Conservation (phyloP, 306 rosid species). For the Erythrophleum fordii region DNA sequence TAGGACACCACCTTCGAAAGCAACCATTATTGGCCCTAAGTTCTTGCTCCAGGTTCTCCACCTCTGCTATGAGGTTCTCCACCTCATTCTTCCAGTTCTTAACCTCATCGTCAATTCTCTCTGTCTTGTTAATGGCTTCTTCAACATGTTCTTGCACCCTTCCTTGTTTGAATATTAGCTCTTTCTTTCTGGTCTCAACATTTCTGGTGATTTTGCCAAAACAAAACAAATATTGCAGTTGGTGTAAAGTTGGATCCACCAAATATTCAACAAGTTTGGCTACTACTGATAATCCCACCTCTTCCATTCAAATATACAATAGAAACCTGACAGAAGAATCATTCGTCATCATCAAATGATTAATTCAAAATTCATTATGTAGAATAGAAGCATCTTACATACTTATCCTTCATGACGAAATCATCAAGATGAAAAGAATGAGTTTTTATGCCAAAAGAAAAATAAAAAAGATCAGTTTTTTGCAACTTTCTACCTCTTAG, state of each 20-base stretch:
- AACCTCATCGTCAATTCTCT: background rate
- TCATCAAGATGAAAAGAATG: background rate
- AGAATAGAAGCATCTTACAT: background rate
- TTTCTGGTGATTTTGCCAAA: background rate
- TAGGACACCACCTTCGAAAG: background rate
- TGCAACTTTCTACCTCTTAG: background rate
- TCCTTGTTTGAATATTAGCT: background rate
- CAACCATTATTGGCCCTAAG: background rate
- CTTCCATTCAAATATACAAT: background rate
- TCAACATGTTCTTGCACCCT: background rate
- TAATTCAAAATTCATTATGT: background rate
- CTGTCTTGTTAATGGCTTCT: background rate
- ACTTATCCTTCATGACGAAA: no score
- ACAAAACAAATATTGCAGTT: background rate
- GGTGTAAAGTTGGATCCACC: background rate
- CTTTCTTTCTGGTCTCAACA: background rate
- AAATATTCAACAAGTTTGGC: background rate
- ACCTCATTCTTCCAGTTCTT: background rate
- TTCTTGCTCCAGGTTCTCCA: background rate
- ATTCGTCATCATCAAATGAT: no score
- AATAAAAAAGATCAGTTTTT: background rate
- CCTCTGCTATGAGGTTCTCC: background rate
- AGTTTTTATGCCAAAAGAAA: background rate
- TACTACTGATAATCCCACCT: background rate
- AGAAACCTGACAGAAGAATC: background rate